Evolutionary conservation across 2,329 filamentous ascomycete genomes (phyloP).

Genomic region (Pyricularia grisea): DNA sequence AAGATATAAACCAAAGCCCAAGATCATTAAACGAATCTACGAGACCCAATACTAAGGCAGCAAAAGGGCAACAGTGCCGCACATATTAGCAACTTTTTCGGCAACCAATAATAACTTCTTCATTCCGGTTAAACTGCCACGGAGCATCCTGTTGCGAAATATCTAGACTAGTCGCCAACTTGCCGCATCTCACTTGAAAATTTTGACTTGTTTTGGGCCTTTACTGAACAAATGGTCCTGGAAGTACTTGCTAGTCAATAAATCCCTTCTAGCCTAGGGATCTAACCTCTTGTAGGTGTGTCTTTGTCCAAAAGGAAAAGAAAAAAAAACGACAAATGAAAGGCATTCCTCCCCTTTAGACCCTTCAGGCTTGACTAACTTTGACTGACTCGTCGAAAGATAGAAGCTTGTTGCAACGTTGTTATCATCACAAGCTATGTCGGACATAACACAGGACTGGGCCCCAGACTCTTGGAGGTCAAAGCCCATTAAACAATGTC

Average conservation of each 20-base stretch:
- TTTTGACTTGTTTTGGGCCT: background rate
- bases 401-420: background rate
- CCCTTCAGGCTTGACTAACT: background rate
- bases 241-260: too few relatives aligned
- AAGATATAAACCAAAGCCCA: background rate
- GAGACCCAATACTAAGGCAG: background rate
- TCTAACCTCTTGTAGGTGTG: background rate
- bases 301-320: background rate
- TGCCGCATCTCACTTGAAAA: background rate
- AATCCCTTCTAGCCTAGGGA: too few relatives aligned
- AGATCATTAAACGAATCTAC: background rate
- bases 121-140: background rate
- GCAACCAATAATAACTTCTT: background rate
- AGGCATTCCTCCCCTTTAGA: too few relatives aligned
- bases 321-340: background rate
- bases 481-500: constrained; percentile 71
- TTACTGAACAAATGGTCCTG: background rate
- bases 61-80: background rate
- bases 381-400: background rate
- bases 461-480: constrained; percentile 61
- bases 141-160: too few relatives aligned
- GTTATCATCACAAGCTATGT: background rate
- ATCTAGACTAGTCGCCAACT: background rate
- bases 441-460: constrained; percentile 30
- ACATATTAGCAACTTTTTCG: background rate